Evolutionary conservation across 2,329 filamentous ascomycete species (phyloP), one percentile per base, ranked within the genome.

Genomic region (Scolecobasidium constrictum): DNA sequence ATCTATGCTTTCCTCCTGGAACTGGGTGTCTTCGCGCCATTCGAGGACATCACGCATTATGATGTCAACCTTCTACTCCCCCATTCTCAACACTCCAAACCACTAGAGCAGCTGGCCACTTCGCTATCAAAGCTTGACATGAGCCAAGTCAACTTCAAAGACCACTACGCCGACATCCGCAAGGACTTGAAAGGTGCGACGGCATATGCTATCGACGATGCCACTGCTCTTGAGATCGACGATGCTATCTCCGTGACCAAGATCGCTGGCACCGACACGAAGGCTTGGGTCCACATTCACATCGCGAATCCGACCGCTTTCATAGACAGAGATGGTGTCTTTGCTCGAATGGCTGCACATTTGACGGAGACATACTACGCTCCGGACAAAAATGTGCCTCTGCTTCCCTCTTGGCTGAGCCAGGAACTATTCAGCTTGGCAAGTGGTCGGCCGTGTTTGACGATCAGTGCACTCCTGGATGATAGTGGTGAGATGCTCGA

Each of bases 201-300:
- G 0, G 73, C 83, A 2, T 88, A 79, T 55, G 86, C 82, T 50
- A 83, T 93, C 46, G 85, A 93, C 53, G 70, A 73, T 20, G 67
- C 69, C 16, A 63, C 61, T 26, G 82, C 86, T 0, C 65, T 72
- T 20, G 78, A 90, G 51, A 82, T 92, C 45, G 85, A 93, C 50
- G 85, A 93, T 55, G 85, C 80, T 1, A 62, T 93, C 6, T 90
- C 84, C 1, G 54, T 92, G 5, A 79, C 86, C 54, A 57, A 61
- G 36, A 72, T 79, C 1, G 60, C 66, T 3, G 64, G 59, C 15
- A 59, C 59, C 47, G 68, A 16, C 56, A 54, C 49, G n/a, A 69
- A 82, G 49, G 77, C 75, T 53, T 92, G 85, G 85, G 66, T 90
- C 21, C 83, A 87, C 53, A 62, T 86, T 22, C 85, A 92, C 56